Evolutionary conservation across 1,284 basidiomycete genomes (phyloP), one percentile per base, ranked within the genome.

Genomic region (Puccinia hordei): DNA sequence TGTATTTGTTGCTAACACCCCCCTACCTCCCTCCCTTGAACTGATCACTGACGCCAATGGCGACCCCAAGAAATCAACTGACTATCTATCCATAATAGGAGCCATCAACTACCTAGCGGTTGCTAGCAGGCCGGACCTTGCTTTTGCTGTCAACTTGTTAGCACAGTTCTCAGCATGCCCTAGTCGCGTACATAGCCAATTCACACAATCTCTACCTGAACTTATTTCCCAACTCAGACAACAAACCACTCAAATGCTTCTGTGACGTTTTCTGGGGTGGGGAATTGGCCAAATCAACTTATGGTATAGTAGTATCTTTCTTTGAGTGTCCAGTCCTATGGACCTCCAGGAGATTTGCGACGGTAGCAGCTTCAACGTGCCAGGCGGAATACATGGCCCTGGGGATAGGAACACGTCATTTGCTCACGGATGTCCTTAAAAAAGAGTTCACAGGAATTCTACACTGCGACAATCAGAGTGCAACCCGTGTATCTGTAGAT

Each of bases 321-420:
- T 55, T 55, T 27, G 24, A 12, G 13, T 55, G 53, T 24, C 53
- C 61, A 17, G 41, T 65, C 3, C 41, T 44, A 2, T 65, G 61
- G 30, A 35, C 33, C 3, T 65, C 61, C 5, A 35, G 41, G 30
- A 8, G 30, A 8, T 44, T 38, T 35, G 61, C 61, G 4, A 33
- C 24, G 5, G n/a, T 65, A 5, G 61, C 61, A 22, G 27, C 30
- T 8, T 65, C 30, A 22, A 65, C 30, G 5, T 35, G 33, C 19
- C 61, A 65, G 15, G 61, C 61, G 15, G 61, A 65, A 65, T 65
- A 65, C 27, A 65, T 65, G 33, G 61, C 61, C 3, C 41, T 65
- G 2, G 33, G 33, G 3, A 38, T 65, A 35, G 61, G 33, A 2
- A 44, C 61, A 9, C 2, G 61, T 5, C n/a, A 65, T 65, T 22